Conservation (phyloP, 306 rosid genomes). For the Malus asiatica region DNA sequence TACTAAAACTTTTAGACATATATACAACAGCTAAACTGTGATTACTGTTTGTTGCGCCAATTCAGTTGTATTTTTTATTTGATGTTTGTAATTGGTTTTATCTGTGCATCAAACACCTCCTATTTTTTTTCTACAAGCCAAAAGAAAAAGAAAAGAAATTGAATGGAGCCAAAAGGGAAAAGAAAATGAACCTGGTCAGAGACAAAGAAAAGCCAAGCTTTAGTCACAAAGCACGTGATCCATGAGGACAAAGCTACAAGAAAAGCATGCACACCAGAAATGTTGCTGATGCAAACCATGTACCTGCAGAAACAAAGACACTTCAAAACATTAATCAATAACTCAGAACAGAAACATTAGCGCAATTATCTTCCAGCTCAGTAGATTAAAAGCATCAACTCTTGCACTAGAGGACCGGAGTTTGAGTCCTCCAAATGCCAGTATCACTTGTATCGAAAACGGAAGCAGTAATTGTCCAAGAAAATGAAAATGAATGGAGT, state of each 20-base stretch:
- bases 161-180: not conserved
- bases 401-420: not conserved
- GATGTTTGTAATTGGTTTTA: not conserved
- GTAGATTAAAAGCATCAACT: not conserved
- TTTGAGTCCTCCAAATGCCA: not conserved
- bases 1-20: too few relatives aligned
- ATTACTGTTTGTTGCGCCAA: too few relatives aligned
- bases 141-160: not conserved
- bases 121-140: not conserved
- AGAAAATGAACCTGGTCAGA: conserved; percentile 69
- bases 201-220: conserved; percentile 77
- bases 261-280: conserved; percentile 57
- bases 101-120: not conserved
- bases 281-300: conserved; percentile 58
- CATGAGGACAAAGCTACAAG: conserved; percentile 50
- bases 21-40: not conserved
- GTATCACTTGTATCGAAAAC: not conserved
- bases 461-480: not conserved
- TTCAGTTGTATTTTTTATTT: too few relatives aligned
- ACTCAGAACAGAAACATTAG: not conserved
- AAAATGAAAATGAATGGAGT: not conserved
- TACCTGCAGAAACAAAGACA: conserved; percentile 40
- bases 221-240: conserved; percentile 36
- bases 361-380: not conserved
- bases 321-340: not conserved